Evolutionary conservation across 1,284 basidiomycete genomes (phyloP), one percentile per base, ranked within the genome.

Genomic region (Limonomyces culmigenus): DNA sequence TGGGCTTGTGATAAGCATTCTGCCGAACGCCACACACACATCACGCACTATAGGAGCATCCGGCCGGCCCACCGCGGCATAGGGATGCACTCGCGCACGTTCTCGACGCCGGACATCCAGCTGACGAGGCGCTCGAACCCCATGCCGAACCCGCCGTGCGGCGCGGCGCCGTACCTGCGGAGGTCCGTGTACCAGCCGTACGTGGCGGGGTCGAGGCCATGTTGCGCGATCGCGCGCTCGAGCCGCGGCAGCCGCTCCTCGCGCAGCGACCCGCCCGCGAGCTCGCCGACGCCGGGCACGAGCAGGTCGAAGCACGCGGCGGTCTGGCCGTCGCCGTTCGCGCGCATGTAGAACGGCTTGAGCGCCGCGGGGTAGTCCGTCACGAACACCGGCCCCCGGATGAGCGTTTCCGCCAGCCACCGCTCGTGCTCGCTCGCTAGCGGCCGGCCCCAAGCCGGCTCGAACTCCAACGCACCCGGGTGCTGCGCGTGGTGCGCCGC

Each of bases 311-410:
- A 96, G 56, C 92, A 96, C 8, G 81, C 86, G 3, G 87, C 88
- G 1, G 87, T 92, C 38, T 50, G 36, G 32, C 37, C 34, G 37
- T 49, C 42, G 34, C 48, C 54, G 49, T 79, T 80, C 27, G 52
- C 48, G 21, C 83, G 76, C 95, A 97, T 97, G 60, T 99, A 99
- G 58, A 97, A 98, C 5, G 95, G 88, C 55, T 99, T 99, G 43
- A 85, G 54, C 0, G 46, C 21, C 1, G 63, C 57, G 0, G 93
- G 93, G 52, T 97, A 99, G 52, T 93, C 74, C 3, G 78, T 87
- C 32, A 99, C 79, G 50, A 97, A 97, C 1, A 92, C 68, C 0
- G 95, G 93, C 0, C 77, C 78, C 16, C 60, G 51, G 37, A 70
- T 51, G 34, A 76, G 56, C n/a, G 55, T 54, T 33, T 76, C 72